Percentiles rank a stretch among this genome's conserved stretches.
These are phyloP conservation scores for Theobroma cacao DNA, from an alignment of 345 rosid species.

Conservation along the genomic window DNA sequence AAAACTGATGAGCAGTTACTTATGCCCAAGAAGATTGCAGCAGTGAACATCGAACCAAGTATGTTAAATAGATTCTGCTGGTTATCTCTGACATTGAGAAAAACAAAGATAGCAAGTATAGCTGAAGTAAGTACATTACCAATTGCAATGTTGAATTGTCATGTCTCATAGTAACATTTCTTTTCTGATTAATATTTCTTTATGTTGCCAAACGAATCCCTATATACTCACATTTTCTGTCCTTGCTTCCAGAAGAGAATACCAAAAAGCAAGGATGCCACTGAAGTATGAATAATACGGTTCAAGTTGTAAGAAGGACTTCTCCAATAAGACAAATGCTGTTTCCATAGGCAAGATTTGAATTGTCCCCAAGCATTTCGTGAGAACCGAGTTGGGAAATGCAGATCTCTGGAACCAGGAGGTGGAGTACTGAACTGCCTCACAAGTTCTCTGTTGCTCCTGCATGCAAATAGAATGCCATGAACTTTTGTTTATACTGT, in stretches of 20 bases:
- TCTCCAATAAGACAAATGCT: conserved; percentile 71
- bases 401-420: conserved; percentile 47
- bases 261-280: conserved; percentile 55
- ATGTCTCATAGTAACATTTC: too few species aligned
- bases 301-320: conserved; percentile 65
- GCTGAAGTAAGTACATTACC: background rate
- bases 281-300: conserved; percentile 34
- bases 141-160: background rate
- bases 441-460: conserved; percentile 46
- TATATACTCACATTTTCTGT: conserved; percentile 47
- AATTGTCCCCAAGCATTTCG: conserved; percentile 63
- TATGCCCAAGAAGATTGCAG: conserved; percentile 56
- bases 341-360: conserved; percentile 77
- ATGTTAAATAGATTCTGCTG: conserved; percentile 68
- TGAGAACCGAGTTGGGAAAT: conserved; percentile 47
- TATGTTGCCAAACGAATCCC: background rate
- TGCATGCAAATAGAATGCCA: conserved; percentile 21
- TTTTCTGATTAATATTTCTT: background rate
- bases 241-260: conserved; percentile 68
- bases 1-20: conserved; percentile 62
- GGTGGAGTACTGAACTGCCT: conserved; percentile 42
- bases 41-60: conserved; percentile 47
- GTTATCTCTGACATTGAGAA: conserved; percentile 34
- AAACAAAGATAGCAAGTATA: background rate
- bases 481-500: background rate